These are phyloP conservation scores for Colletotrichum liaoningense DNA, from an alignment of 2,329 filamentous ascomycete genomes.

Conservation along the genomic window DNA sequence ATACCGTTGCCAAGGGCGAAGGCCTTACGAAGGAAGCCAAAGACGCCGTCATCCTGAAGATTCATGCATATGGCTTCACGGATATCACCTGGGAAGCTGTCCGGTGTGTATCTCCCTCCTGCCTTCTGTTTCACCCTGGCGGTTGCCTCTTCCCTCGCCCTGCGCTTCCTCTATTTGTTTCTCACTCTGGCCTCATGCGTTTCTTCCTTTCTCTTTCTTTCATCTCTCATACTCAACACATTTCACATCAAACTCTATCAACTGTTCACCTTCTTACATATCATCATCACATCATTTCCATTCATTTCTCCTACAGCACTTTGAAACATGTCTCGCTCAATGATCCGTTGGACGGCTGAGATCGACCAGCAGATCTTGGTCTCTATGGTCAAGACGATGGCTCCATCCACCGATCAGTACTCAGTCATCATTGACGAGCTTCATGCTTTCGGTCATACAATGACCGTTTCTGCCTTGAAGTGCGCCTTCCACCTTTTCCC, in stretches of 20 bases:
- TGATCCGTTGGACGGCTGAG: slow-evolving; percentile 54
- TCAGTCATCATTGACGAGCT: slow-evolving; percentile 49
- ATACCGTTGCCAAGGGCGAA: slow-evolving; percentile 41
- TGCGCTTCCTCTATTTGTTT: not conserved
- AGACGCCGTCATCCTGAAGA: slow-evolving; percentile 44
- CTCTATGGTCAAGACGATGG: slow-evolving; percentile 51
- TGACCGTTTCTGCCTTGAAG: slow-evolving; percentile 54
- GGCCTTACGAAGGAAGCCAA: slow-evolving; percentile 43
- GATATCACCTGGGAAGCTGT: slow-evolving; percentile 57
- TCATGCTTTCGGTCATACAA: slow-evolving; percentile 49
- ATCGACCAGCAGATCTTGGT: slow-evolving; percentile 58
- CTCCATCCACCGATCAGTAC: slow-evolving; percentile 46
- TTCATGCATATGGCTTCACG: slow-evolving; percentile 45
- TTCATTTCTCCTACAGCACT: not conserved
- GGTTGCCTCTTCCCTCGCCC: not conserved
- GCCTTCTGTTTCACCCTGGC: not conserved
- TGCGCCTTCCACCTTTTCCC: slow-evolving; percentile 38
- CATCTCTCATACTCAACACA: slow-evolving; percentile 13
- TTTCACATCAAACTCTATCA: not conserved
- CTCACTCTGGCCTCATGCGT: not conserved
- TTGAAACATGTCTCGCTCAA: slow-evolving; percentile 37
- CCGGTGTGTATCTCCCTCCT: slow-evolving; percentile 48
- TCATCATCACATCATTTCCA: too few species aligned
- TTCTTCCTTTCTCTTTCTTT: slow-evolving; percentile 14
- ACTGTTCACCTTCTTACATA: not conserved